Percentiles rank a stretch among this genome's conserved stretches.
phyloP scores from a whole-genome alignment of 345 rosid species.

The Eucalyptus leucophloia region DNA sequence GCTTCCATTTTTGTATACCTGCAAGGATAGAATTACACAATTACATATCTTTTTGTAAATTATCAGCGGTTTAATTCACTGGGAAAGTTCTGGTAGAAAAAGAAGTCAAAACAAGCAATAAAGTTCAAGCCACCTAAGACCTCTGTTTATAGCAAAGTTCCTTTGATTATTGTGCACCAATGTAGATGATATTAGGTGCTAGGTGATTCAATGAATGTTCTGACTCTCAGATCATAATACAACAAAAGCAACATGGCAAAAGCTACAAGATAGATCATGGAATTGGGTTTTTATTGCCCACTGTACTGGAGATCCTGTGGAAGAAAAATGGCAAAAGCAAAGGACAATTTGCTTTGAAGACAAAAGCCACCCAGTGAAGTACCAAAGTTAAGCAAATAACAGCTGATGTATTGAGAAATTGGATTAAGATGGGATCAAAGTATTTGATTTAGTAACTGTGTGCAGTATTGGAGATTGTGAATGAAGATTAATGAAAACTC shows the following conservation, averaged over 20 bases:
- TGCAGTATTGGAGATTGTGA: neutral
- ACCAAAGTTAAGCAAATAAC: neutral
- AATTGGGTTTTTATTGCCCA: neutral
- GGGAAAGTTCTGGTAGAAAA: neutral
- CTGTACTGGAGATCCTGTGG: neutral
- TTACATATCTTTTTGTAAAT: neutral
- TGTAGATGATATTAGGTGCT: neutral
- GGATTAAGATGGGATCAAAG: neutral
- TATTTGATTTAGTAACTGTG: neutral
- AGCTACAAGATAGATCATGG: neutral
- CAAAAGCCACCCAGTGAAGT: neutral
- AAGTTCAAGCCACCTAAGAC: neutral
- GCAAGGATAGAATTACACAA: neutral
- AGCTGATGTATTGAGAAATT: neutral
- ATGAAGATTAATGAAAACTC: neutral
- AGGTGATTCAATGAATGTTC: neutral
- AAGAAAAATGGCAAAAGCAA: neutral
- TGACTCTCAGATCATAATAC: neutral
- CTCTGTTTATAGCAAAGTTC: neutral
- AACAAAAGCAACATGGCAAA: neutral
- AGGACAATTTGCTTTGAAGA: neutral
- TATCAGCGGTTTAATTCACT: neutral
- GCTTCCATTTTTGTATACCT: conserved; percentile 85
- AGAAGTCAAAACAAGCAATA: neutral
- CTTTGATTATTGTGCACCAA: neutral